Evolutionary conservation across 805 yeast genomes (phyloP), one percentile per base, ranked within the genome.

Genomic region (Candida caryicola): DNA sequence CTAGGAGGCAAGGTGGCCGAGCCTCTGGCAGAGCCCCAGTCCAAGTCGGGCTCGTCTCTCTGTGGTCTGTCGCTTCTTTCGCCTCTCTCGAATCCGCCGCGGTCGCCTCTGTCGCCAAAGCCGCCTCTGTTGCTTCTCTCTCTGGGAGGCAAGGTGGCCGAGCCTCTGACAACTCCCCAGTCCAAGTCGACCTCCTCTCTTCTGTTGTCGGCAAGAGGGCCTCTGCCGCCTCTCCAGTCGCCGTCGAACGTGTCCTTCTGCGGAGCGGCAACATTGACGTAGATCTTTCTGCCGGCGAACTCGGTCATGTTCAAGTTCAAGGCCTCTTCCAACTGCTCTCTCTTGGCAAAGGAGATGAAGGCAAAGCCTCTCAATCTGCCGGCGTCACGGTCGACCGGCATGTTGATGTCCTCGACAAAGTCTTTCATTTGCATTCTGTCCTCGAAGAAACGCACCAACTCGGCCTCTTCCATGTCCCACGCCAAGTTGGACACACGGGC

Each of bases 401-500:
- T 77, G 45, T 81, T 78, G 45, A 89, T 71, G 39, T 79, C 82
- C 32, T 71, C 66, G 40, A 86, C 77, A 36, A 79, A 71, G 37
- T 60, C 69, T 27, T 61, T 61, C 16, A 71, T 66, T 49, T 76
- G 80, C 53, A 68, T 65, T 47, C 79, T 70, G 42, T 74, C 77
- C 51, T 76, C 81, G 41, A 85, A 74, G 71, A 82, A 84, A 17
- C 74, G 76, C 36, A 61, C 67, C 41, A 85, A 70, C 37, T 71
- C 76, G 26, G 71, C 79, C 62, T 91, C 97, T 33, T 71, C 62
- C 31, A 78, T 76, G 41, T 85, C 90, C 81, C 85, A 84, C 43
- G 96, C 87, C 57, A 93, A 77, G 67, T 90, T 89, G 58, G 79
- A 78, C 49, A 91, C 74, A 60, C 87, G 79, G n/a, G 96, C 97